Evolutionary conservation across 768 basidiomycete genomes (phyloP).

Genomic region (Leccinum barrowsii): DNA sequence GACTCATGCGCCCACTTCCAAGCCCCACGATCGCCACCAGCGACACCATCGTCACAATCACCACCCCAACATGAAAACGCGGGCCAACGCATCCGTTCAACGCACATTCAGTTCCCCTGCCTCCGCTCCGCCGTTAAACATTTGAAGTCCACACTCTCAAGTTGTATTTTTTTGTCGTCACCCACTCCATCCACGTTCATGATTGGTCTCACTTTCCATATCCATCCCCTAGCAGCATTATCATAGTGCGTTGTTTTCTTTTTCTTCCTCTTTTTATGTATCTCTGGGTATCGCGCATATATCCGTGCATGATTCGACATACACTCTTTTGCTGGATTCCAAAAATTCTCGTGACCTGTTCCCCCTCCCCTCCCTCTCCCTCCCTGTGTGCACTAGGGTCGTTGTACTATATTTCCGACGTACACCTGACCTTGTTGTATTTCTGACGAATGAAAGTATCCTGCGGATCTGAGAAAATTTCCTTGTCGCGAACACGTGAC

Average conservation of each 20-base stretch:
- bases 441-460: constrained; percentile 5
- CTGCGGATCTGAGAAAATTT: background rate
- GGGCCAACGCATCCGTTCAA: constrained; percentile 54
- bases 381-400: background rate
- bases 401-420: constrained; percentile 7
- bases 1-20: constrained; percentile 40
- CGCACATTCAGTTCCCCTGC: constrained; percentile 39
- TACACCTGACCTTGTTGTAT: constrained; percentile 16
- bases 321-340: constrained; percentile 8
- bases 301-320: constrained; percentile 18
- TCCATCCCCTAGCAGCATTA: constrained; percentile 15
- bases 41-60: constrained; percentile 53
- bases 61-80: constrained; percentile 62
- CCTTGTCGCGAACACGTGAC: constrained; percentile 20
- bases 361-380: background rate
- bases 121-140: constrained; percentile 27
- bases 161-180: constrained; percentile 19
- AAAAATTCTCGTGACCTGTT: background rate
- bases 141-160: constrained; percentile 16
- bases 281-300: constrained; percentile 20
- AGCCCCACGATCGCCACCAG: constrained; percentile 42
- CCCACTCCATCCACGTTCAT: constrained; percentile 7
- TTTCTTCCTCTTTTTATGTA: constrained; percentile 13
- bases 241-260: background rate
- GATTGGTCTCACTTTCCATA: constrained; percentile 5